Conservation (phyloP, 441 rosid species). For the Geranium incanum region DNA sequence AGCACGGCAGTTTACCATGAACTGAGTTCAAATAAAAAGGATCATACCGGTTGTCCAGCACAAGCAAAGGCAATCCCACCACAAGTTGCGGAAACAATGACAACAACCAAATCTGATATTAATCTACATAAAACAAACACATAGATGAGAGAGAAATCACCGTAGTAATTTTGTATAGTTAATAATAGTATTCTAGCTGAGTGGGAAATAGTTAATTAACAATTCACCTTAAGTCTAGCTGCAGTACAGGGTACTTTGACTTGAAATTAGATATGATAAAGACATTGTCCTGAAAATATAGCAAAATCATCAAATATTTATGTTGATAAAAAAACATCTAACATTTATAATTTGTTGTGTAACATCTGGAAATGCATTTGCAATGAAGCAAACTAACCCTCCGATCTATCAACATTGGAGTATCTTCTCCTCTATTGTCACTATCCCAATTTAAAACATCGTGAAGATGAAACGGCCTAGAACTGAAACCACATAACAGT, state of each 20-base stretch:
- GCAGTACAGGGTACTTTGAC: slow-evolving; percentile 27
- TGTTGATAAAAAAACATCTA: neutral
- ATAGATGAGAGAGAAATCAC: neutral
- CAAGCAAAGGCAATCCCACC: slow-evolving; percentile 99
- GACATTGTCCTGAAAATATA: slow-evolving; percentile 24
- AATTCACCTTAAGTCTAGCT: slow-evolving; percentile 26
- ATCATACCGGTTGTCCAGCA: slow-evolving; percentile 92
- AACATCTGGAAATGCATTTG: too few species aligned
- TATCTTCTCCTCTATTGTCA: slow-evolving; percentile 26
- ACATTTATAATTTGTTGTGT: slow-evolving; percentile 1
- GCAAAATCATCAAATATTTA: neutral
- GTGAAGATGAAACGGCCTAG: slow-evolving; percentile 26
- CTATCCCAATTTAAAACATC: slow-evolving; percentile 26
- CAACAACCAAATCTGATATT: slow-evolving; percentile 29
- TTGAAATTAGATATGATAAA: slow-evolving; percentile 28
- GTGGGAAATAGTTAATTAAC: neutral
- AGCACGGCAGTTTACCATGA: slow-evolving; percentile 27
- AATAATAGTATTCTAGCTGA: slow-evolving; percentile 19
- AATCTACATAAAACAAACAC: slow-evolving; percentile 15
- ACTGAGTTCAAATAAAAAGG: slow-evolving; percentile 23
- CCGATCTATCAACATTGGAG: slow-evolving; percentile 28
- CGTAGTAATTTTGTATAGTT: neutral
- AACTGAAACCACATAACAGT: slow-evolving; percentile 1
- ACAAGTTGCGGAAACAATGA: slow-evolving; percentile 81
- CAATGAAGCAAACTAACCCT: slow-evolving; percentile 18